Conservation (phyloP, 2,329 filamentous ascomycete genomes). For the Triangularia setosa region DNA sequence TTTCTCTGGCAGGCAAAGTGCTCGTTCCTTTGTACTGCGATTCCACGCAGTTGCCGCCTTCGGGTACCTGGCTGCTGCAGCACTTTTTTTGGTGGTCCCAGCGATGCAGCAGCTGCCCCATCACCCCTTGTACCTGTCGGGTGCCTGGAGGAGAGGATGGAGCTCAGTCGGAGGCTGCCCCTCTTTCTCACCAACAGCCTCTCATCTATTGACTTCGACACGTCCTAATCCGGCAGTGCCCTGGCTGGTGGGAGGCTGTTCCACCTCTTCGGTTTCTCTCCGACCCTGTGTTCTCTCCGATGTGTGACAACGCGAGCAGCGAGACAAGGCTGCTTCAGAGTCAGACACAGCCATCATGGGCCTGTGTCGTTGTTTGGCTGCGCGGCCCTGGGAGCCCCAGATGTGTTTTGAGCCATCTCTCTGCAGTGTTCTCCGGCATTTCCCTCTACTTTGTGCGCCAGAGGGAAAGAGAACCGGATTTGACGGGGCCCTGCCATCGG, state of each 20-base stretch:
- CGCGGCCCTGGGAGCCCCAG: background rate
- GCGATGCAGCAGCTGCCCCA: background rate
- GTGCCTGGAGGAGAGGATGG: background rate
- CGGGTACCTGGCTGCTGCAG: conserved; percentile 6
- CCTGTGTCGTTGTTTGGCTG: background rate
- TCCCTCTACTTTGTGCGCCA: background rate
- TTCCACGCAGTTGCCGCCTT: background rate
- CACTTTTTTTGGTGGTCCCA: background rate
- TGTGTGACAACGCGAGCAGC: too few relatives aligned
- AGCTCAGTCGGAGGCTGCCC: background rate
- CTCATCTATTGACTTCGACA: background rate
- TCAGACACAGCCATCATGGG: background rate
- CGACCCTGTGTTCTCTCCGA: background rate
- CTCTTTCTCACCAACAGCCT: background rate
- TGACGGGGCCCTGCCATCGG: background rate
- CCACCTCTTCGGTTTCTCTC: conserved; percentile 2
- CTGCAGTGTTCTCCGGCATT: background rate
- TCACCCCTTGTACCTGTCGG: conserved; percentile 5
- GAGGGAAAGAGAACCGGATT: background rate
- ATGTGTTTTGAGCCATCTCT: background rate
- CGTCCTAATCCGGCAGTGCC: background rate
- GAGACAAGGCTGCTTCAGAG: background rate
- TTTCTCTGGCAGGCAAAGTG: background rate
- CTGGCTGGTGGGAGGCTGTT: background rate
- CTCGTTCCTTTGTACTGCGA: background rate